Percentiles rank a stretch among this genome's conserved stretches.
Conservation (phyloP, 2,329 filamentous ascomycete species). For the Fusarium sp. region DNA sequence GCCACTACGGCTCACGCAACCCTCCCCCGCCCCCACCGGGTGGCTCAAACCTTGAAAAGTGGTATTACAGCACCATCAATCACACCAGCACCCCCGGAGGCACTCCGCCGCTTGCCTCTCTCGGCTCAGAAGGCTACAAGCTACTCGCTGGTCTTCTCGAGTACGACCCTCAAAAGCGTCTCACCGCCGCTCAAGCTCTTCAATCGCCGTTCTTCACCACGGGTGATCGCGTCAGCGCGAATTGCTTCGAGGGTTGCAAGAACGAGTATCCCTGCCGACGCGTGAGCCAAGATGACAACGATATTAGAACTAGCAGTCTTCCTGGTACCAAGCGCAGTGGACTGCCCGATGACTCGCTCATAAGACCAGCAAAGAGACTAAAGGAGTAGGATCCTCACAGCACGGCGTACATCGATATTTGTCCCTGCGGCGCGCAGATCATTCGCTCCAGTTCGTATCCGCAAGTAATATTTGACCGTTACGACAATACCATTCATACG, state of each 20-base stretch:
- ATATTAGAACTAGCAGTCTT: constrained; percentile 89
- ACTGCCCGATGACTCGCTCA: constrained; percentile 81
- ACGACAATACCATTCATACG: too few species aligned
- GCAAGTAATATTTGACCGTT: not conserved
- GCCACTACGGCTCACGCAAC: constrained; percentile 55
- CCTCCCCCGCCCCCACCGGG: constrained; percentile 47
- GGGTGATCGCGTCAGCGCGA: constrained; percentile 77
- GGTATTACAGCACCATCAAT: constrained; percentile 80
- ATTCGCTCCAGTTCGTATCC: too few species aligned
- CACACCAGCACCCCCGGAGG: constrained; percentile 57
- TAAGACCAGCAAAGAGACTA: constrained; percentile 70
- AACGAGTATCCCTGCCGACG: constrained; percentile 89
- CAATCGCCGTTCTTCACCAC: constrained; percentile 89
- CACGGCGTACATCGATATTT: not conserved
- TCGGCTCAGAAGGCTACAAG: constrained; percentile 82
- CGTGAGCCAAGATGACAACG: constrained; percentile 94
- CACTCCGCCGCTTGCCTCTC: constrained; percentile 63
- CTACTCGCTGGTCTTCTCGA: constrained; percentile 86
- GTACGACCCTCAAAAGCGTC: constrained; percentile 89
- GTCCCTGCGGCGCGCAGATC: not conserved
- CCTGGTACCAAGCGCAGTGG: constrained; percentile 93
- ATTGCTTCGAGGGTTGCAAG: constrained; percentile 92
- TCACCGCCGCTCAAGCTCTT: constrained; percentile 90
- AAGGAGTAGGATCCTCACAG: constrained; percentile 60
- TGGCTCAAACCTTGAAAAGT: constrained; percentile 75